Evolutionary conservation across 371 early-diverging fungal species (phyloP).

Genomic region (Mortierella sp.): DNA sequence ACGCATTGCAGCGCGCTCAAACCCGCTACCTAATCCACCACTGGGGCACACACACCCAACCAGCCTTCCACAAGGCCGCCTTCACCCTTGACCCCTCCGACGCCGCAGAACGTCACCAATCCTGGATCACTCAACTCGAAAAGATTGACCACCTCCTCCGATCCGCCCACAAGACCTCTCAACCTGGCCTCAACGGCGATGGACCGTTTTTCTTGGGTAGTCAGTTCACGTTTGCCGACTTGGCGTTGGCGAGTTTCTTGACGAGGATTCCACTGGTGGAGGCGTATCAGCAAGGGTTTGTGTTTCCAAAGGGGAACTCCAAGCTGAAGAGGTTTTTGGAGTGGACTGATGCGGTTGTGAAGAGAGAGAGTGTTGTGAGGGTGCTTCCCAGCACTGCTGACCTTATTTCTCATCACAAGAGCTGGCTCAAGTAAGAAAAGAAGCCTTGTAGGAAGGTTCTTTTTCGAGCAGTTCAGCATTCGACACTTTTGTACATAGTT

Average conservation of each 20-base stretch:
- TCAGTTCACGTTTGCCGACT: slow-evolving; percentile 34
- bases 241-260: slow-evolving; percentile 33
- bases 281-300: slow-evolving; percentile 31
- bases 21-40: slow-evolving; percentile 40
- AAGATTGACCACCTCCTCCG: slow-evolving; percentile 27
- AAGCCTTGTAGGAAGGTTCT: too few species aligned
- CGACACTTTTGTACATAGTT: too few species aligned
- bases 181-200: slow-evolving; percentile 32
- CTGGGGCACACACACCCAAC: slow-evolving; percentile 27
- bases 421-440: background rate
- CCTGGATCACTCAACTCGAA: slow-evolving; percentile 24
- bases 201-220: slow-evolving; percentile 36
- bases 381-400: slow-evolving; percentile 19
- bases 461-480: too few species aligned
- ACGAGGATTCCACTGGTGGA: slow-evolving; percentile 31
- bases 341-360: slow-evolving; percentile 37
- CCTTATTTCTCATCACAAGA: slow-evolving; percentile 16
- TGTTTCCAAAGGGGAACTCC: slow-evolving; percentile 27
- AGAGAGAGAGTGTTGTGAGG: slow-evolving; percentile 24
- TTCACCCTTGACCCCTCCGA: slow-evolving; percentile 15
- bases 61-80: slow-evolving; percentile 22
- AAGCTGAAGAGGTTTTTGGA: slow-evolving; percentile 35
- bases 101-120: slow-evolving; percentile 18
- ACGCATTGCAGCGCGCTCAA: slow-evolving; percentile 38
- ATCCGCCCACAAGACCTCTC: slow-evolving; percentile 8